Evolutionary conservation across 257 asterid genomes (phyloP).

Genomic region (Thymus quinquecostatus): DNA sequence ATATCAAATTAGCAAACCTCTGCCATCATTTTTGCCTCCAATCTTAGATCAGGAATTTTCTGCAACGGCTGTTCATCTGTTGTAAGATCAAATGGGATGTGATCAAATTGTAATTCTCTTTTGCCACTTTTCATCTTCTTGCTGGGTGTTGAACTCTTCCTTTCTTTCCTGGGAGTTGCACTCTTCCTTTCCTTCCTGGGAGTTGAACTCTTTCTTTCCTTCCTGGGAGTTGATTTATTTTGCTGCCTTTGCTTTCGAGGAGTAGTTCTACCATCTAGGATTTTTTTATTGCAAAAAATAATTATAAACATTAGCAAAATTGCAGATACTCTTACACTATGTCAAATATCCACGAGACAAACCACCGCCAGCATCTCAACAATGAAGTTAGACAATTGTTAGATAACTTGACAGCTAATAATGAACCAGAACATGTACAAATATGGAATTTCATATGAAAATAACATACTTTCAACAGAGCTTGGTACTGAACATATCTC

Average conservation of each 20-base stretch:
- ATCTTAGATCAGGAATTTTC: slow-evolving; percentile 68
- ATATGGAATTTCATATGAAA: slow-evolving; percentile 20
- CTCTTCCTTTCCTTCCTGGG: slow-evolving; percentile 54
- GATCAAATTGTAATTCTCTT: slow-evolving; percentile 43
- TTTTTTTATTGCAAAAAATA: slow-evolving; percentile 23
- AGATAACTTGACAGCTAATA: slow-evolving; percentile 3
- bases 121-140: slow-evolving; percentile 50
- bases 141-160: slow-evolving; percentile 51
- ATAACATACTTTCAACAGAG: slow-evolving; percentile 58
- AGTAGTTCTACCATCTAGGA: slow-evolving; percentile 56
- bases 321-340: slow-evolving; percentile 16
- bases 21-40: slow-evolving; percentile 79
- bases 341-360: slow-evolving; percentile 9
- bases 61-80: slow-evolving; percentile 51
- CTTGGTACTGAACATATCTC: slow-evolving; percentile 48
- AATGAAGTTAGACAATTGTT: slow-evolving; percentile 2
- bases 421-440: slow-evolving; percentile 12
- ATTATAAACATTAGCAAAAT: slow-evolving; percentile 27
- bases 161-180: slow-evolving; percentile 42
- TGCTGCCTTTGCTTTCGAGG: slow-evolving; percentile 42
- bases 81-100: slow-evolving; percentile 51
- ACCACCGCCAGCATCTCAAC: slow-evolving; percentile 14
- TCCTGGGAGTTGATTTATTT: slow-evolving; percentile 64
- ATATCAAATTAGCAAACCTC: slow-evolving; percentile 55
- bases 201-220: slow-evolving; percentile 47